Evolutionary conservation across 352 stramenopile genomes (phyloP).

Genomic region (Peronospora tabacina): DNA sequence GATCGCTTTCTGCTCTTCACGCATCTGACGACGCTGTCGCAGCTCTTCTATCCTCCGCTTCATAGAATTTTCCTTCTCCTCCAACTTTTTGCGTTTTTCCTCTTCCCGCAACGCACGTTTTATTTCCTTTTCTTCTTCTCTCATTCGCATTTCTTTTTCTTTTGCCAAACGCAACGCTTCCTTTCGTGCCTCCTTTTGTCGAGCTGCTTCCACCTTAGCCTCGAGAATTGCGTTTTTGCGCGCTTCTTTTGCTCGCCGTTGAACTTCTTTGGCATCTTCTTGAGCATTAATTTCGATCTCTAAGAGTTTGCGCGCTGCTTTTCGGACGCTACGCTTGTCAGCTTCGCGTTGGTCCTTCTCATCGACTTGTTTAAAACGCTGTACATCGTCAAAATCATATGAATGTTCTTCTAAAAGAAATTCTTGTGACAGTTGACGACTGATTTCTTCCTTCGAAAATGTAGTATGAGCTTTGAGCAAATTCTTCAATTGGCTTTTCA

Average conservation of each 20-base stretch:
- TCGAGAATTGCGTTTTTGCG: constrained; percentile 64
- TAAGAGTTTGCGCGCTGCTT: constrained; percentile 57
- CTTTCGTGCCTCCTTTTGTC: constrained; percentile 62
- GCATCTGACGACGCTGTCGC: constrained; percentile 48
- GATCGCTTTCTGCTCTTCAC: constrained; percentile 64
- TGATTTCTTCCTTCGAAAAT: constrained; percentile 40
- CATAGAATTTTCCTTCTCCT: constrained; percentile 68
- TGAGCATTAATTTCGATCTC: constrained; percentile 75
- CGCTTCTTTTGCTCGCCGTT: constrained; percentile 56
- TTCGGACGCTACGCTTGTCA: constrained; percentile 60
- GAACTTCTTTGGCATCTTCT: constrained; percentile 65
- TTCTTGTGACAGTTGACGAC: constrained; percentile 38
- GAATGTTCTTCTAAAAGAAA: constrained; percentile 33
- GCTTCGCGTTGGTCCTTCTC: constrained; percentile 55
- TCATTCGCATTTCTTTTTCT: constrained; percentile 59
- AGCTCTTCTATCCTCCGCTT: constrained; percentile 68
- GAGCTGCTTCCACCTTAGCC: constrained; percentile 48
- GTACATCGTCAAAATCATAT: constrained; percentile 37
- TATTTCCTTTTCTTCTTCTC: constrained; percentile 64
- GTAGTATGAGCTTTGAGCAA: constrained; percentile 23
- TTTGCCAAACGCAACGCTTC: constrained; percentile 49
- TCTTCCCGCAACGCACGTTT: constrained; percentile 62
- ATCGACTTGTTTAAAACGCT: constrained; percentile 26
- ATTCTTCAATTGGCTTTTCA: constrained; percentile 56
- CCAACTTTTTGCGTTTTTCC: constrained; percentile 58